A percentile compares a stretch with the other conserved stretches of the same genome.
These are phyloP conservation scores for Baorangia bicolor DNA, from an alignment of 768 basidiomycete species.

Conservation along the genomic window DNA sequence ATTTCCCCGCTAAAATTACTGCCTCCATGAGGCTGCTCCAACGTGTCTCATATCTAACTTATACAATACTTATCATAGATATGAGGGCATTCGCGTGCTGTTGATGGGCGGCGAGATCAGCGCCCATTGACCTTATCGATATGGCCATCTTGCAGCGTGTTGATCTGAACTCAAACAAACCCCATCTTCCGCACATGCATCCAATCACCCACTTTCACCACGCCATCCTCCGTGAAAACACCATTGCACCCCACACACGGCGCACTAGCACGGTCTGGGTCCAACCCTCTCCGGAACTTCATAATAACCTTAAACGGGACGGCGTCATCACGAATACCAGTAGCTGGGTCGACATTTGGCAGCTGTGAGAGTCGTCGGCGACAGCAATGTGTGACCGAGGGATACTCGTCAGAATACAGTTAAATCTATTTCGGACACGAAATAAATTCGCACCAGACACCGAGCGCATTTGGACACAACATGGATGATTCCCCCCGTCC, in stretches of 20 bases:
- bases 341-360: conserved; percentile 67
- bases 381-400: not conserved
- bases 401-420: not conserved
- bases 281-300: conserved; percentile 66
- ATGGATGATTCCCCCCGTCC: conserved; percentile 36
- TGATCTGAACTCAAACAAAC: conserved; percentile 15
- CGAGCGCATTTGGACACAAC: conserved; percentile 70
- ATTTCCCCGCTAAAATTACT: too few relatives aligned
- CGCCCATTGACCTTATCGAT: not conserved
- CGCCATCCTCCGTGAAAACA: conserved; percentile 48
- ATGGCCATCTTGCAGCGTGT: not conserved
- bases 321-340: conserved; percentile 64
- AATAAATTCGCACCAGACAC: conserved; percentile 56
- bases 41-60: not conserved
- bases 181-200: conserved; percentile 50
- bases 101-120: not conserved
- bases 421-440: conserved; percentile 3
- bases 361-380: conserved; percentile 43
- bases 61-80: not conserved
- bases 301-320: conserved; percentile 75
- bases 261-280: conserved; percentile 45
- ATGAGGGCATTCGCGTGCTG: too few relatives aligned
- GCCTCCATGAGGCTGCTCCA: too few relatives aligned
- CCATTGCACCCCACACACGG: conserved; percentile 72
- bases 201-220: conserved; percentile 59